phyloP scores from a whole-genome alignment of 2,329 filamentous ascomycete species.

The Arachnomyces sp. region DNA sequence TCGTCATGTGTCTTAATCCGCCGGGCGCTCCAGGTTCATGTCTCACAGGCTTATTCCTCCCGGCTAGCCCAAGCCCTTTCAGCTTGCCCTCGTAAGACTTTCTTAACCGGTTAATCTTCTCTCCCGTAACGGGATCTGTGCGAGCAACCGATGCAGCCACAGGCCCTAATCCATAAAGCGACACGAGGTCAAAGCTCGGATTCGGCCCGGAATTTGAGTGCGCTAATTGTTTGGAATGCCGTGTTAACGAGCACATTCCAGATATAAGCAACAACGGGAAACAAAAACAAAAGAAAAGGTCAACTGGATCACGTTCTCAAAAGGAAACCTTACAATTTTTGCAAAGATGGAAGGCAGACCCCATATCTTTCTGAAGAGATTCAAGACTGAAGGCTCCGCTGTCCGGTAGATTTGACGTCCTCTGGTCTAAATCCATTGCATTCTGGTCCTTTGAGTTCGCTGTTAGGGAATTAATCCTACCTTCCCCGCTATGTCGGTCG shows the following conservation, averaged over 20 bases:
- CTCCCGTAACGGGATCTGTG: slow-evolving; percentile 53
- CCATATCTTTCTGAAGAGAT: slow-evolving; percentile 39
- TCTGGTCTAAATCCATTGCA: slow-evolving; percentile 34
- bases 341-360: slow-evolving; percentile 42
- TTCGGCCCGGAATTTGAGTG: slow-evolving; percentile 48
- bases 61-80: slow-evolving; percentile 39
- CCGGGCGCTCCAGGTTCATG: slow-evolving; percentile 33
- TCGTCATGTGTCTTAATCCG: slow-evolving; percentile 34
- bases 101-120: slow-evolving; percentile 57
- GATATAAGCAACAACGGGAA: slow-evolving; percentile 22
- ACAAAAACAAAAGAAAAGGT: slow-evolving; percentile 24
- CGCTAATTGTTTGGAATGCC: slow-evolving; percentile 31
- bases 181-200: slow-evolving; percentile 51
- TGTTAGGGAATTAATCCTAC: slow-evolving; percentile 16
- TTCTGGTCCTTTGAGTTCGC: slow-evolving; percentile 21
- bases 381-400: slow-evolving; percentile 29
- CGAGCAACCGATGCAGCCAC: slow-evolving; percentile 53
- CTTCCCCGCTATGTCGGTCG: slow-evolving; percentile 21
- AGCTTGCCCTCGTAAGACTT: slow-evolving; percentile 47
- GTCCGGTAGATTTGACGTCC: slow-evolving; percentile 14
- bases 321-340: slow-evolving; percentile 44
- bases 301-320: slow-evolving; percentile 23
- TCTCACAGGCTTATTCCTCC: slow-evolving; percentile 42
- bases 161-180: slow-evolving; percentile 49
- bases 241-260: slow-evolving; percentile 35